phyloP scores from a whole-genome alignment of 148 eudicot species.

The Fagopyrum esculentum region DNA sequence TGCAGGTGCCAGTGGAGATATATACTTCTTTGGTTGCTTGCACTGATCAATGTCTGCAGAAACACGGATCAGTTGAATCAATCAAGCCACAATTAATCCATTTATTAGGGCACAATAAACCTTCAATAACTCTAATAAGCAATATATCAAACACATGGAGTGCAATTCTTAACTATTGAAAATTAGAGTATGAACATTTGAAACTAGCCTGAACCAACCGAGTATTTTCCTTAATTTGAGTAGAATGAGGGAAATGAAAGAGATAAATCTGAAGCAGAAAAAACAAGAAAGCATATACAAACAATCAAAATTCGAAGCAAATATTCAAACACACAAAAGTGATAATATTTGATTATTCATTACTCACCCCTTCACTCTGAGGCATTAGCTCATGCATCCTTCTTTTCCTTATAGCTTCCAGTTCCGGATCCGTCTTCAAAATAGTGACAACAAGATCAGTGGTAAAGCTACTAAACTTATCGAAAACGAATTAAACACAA shows the following conservation, averaged over 20 bases:
- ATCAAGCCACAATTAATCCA: not conserved
- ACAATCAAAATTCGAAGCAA: too few relatives aligned
- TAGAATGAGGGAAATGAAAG: too few relatives aligned
- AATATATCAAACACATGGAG: too few relatives aligned
- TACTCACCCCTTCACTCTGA: constrained; percentile 59
- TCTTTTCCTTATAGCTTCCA: constrained; percentile 94
- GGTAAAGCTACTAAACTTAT: not conserved
- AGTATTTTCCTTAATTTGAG: too few relatives aligned
- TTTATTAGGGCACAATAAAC: not conserved
- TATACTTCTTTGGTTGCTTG: not conserved
- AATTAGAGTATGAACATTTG: too few relatives aligned
- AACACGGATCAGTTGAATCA: not conserved
- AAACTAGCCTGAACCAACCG: too few relatives aligned
- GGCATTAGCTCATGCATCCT: constrained; percentile 99
- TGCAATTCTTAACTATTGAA: too few relatives aligned
- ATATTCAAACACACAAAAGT: not conserved
- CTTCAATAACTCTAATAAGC: not conserved
- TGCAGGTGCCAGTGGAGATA: constrained; percentile 1
- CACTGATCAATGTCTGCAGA: constrained; percentile 5
- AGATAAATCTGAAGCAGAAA: too few relatives aligned
- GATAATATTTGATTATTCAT: not conserved
- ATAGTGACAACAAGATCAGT: not conserved
- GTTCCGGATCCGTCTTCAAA: constrained; percentile 83
- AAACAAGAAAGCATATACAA: too few relatives aligned
- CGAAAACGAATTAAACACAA: too few relatives aligned